Base-by-base conservation (phyloP, 306 rosid genomes). In the Begonia peltatifolia region DNA sequence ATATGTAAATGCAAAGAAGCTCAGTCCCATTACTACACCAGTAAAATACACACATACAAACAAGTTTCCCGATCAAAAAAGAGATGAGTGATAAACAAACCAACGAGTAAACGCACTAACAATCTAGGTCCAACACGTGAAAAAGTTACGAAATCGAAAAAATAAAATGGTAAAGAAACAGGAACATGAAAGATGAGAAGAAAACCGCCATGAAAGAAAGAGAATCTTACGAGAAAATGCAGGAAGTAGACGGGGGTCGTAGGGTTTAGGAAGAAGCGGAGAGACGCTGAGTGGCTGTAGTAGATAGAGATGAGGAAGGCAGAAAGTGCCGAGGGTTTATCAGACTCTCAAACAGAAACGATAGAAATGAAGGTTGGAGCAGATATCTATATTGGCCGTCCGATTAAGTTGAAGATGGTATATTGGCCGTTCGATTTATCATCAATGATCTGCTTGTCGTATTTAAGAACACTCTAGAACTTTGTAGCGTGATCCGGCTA, bases 381-480 rank as follows among this genome's bases (percentile, higher is more conserved):
- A 11, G 38, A 47, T 14, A 48, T 14, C 9, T 12, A 23, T 63
- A 49, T 30, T 30, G 9, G 38, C 38, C 38, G 38, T 30, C 38
- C 38, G 38, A 30, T 30, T 30, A 4, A 30, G 8, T 30, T 30
- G 9, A 30, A 30, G 38, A 30, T 7, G 38, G 38, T 7, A 30
- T 30, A 53, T 48, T 63, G 53, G 51, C 75, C 79, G 66, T 74
- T 38, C 56, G 62, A 67, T 61, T 13, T 18, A 17, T 43, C 14
- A 22, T 48, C 3, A 5, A 38, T 43, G 14, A 47, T 50, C 20
- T 9, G 2, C 49, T 58, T 58, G 65, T 67, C 77, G 38, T 54
- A 23, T 17, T 10, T 63, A 12, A 14, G 67, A 67, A 72, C 38
- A 41, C 60, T 66, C 77, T 58, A 67, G 63, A 67, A 66, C 65